A percentile compares a stretch with the other conserved stretches of the same genome.
phyloP scores from a whole-genome alignment of 768 basidiomycete species.

The Agaricus blazei region DNA sequence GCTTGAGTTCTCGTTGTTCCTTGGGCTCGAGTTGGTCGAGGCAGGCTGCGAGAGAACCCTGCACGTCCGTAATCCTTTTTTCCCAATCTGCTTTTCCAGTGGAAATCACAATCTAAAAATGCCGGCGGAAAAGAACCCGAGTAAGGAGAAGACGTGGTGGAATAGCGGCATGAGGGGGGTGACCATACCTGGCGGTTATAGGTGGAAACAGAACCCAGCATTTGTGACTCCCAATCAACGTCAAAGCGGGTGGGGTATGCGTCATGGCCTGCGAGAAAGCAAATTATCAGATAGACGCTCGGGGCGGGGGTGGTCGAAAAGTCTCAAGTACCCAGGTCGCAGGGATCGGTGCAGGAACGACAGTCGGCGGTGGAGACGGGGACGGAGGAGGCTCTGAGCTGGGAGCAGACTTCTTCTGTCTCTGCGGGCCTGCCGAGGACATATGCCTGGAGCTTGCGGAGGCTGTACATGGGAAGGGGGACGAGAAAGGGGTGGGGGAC shows the following conservation, averaged over 20 bases:
- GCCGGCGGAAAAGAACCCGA: conserved; percentile 1
- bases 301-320: not conserved
- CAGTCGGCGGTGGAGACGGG: conserved; percentile 69
- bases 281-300: conserved; percentile 24
- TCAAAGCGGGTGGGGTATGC: conserved; percentile 70
- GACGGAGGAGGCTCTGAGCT: conserved; percentile 52
- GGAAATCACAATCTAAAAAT: conserved; percentile 71
- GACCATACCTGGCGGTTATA: conserved; percentile 69
- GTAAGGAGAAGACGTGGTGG: not conserved
- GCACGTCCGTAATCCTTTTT: conserved; percentile 67
- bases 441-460: conserved; percentile 34
- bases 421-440: conserved; percentile 35
- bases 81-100: conserved; percentile 91
- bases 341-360: conserved; percentile 70
- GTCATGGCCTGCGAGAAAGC: conserved; percentile 40
- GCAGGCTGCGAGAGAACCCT: conserved; percentile 65
- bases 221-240: conserved; percentile 71
- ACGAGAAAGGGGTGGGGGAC: conserved; percentile 9
- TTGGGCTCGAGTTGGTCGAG: conserved; percentile 29
- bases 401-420: conserved; percentile 26
- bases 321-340: conserved; percentile 52
- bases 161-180: not conserved
- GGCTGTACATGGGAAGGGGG: conserved; percentile 29
- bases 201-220: conserved; percentile 84
- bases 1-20: conserved; percentile 19